These are phyloP conservation scores for Aureobasidium namibiae DNA, from an alignment of 2,329 filamentous ascomycete species.

Conservation along the genomic window DNA sequence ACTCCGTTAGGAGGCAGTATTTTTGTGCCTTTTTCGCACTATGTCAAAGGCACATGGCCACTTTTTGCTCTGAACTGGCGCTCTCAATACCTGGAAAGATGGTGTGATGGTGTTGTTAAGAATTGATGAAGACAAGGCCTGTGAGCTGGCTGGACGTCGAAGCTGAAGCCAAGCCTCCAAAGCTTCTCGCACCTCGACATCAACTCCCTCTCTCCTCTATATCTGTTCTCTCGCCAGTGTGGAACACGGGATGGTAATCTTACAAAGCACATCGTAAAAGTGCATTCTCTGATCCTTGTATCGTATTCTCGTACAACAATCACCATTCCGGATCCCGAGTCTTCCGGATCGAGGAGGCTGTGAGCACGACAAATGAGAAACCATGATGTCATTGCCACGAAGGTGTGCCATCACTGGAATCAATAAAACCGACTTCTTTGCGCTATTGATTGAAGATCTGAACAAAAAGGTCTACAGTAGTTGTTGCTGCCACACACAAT, in stretches of 20 bases:
- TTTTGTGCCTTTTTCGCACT: background rate
- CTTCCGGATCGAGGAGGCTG: constrained; percentile 5
- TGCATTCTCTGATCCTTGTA: too few species aligned
- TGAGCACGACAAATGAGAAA: background rate
- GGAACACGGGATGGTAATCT: background rate
- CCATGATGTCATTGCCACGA: constrained; percentile 10
- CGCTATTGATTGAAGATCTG: background rate
- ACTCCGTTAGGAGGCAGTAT: background rate
- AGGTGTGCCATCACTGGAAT: constrained; percentile 7
- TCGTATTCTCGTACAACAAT: background rate
- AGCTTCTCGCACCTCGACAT: background rate
- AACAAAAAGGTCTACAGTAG: background rate
- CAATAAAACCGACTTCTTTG: background rate
- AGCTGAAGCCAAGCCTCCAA: background rate
- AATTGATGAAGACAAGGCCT: background rate
- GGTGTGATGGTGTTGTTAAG: background rate
- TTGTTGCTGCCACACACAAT: background rate
- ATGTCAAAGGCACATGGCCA: too few species aligned
- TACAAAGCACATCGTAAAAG: background rate
- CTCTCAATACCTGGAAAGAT: too few species aligned
- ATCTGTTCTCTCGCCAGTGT: background rate
- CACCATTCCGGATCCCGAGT: background rate
- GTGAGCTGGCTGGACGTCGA: background rate
- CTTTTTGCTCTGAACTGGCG: background rate
- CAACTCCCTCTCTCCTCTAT: background rate